Evolutionary conservation across 352 stramenopile species (phyloP).

Genomic region (Pythium sukuiense): DNA sequence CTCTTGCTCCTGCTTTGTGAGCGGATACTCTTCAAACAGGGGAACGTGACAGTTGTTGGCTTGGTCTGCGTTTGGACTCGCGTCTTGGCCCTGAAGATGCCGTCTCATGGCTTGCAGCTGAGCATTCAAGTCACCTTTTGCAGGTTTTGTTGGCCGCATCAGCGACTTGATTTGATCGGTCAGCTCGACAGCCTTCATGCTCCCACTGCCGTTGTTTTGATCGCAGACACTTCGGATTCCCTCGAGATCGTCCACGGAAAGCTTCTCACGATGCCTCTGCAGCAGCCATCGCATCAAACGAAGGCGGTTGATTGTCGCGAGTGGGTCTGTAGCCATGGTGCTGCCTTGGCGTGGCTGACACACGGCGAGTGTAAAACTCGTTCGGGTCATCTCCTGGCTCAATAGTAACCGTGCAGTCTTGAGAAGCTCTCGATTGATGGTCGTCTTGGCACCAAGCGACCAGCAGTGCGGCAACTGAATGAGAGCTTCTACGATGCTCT

Average conservation of each 20-base stretch:
- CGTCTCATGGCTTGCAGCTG: slow-evolving; percentile 2
- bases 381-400: slow-evolving; percentile 30
- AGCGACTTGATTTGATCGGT: background rate
- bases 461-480: slow-evolving; percentile 38
- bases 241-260: background rate
- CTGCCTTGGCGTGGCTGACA: background rate
- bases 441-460: slow-evolving; percentile 19
- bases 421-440: slow-evolving; percentile 39
- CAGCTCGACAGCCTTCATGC: slow-evolving; percentile 3
- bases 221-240: background rate
- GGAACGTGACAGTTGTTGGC: slow-evolving; percentile 21
- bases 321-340: background rate
- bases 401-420: slow-evolving; percentile 43
- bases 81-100: slow-evolving; percentile 13
- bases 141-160: background rate
- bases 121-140: background rate
- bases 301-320: slow-evolving; percentile 24
- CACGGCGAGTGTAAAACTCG: slow-evolving; percentile 35
- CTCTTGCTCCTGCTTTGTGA: slow-evolving; percentile 22
- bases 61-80: background rate
- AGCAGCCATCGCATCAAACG: slow-evolving; percentile 31
- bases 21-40: slow-evolving; percentile 31
- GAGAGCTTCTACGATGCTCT: slow-evolving; percentile 30
- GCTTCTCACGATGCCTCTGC: slow-evolving; percentile 17
- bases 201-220: background rate